Conservation (phyloP, 1,284 basidiomycete genomes). For the Coniophora puteana region DNA sequence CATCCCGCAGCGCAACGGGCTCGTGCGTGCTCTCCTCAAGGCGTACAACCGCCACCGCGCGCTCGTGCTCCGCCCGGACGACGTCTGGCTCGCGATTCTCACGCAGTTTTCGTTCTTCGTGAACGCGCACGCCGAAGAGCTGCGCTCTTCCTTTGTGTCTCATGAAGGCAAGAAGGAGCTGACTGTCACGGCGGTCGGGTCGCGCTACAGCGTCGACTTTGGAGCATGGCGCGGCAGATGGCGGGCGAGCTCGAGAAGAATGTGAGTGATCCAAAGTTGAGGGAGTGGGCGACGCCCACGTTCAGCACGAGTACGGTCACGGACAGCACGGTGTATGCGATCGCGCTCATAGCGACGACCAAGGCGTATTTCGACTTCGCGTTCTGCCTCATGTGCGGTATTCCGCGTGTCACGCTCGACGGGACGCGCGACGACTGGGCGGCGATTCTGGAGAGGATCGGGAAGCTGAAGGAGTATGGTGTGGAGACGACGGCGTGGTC, state of each 20-base stretch:
- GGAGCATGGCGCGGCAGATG: conserved; percentile 28
- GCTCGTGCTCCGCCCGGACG: conserved; percentile 36
- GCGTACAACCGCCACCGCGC: conserved; percentile 37
- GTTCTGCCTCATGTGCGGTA: conserved; percentile 34
- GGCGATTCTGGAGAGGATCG: conserved; percentile 30
- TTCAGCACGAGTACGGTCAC: conserved; percentile 43
- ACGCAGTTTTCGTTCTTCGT: conserved; percentile 41
- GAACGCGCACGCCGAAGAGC: conserved; percentile 36
- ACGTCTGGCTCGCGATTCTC: conserved; percentile 44
- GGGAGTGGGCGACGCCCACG: conserved; percentile 40
- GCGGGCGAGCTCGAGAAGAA: conserved; percentile 29
- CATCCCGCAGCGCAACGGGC: conserved; percentile 29
- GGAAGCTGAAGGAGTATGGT: conserved; percentile 33
- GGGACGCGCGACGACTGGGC: conserved; percentile 34
- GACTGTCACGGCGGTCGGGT: conserved; percentile 20
- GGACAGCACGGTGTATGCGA: conserved; percentile 36
- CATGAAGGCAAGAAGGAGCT: conserved; percentile 36
- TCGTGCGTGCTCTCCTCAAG: conserved; percentile 32
- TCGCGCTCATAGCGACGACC: conserved; percentile 43
- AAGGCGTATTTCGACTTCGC: conserved; percentile 36
- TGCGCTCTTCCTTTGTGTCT: conserved; percentile 36
- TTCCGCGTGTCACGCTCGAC: conserved; percentile 44
- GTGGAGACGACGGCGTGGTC: conserved; percentile 33
- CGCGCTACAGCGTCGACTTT: conserved; percentile 27
- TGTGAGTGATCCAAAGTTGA: conserved; percentile 32